Conservation (phyloP, 106 monocot species). For the Dioscorea dumetorum region DNA sequence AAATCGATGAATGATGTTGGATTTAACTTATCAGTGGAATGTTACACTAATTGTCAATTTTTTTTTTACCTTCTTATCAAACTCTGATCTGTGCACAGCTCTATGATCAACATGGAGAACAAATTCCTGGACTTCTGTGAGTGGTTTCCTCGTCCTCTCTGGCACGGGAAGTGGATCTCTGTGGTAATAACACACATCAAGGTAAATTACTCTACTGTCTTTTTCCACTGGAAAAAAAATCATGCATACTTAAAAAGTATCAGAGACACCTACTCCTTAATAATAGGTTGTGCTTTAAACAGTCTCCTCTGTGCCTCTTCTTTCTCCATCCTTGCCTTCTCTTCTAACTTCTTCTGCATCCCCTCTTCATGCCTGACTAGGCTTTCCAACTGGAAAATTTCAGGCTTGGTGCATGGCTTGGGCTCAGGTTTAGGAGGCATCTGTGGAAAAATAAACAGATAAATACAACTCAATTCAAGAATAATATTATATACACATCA, state of each 20-base stretch:
- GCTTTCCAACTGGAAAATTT: constrained; percentile 75
- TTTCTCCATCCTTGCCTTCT: constrained; percentile 56
- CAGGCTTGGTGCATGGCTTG: constrained; percentile 73
- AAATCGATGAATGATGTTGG: not conserved
- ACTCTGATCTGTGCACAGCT: constrained; percentile 73
- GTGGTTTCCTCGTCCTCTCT: constrained; percentile 73
- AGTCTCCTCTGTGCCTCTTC: constrained; percentile 62
- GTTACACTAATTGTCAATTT: not conserved
- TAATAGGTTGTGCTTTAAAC: constrained; percentile 71
- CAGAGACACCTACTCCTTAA: constrained; percentile 28
- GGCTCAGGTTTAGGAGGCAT: constrained; percentile 92
- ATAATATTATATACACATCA: too few relatives aligned
- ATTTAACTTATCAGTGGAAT: not conserved
- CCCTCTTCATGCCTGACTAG: constrained; percentile 74
- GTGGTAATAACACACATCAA: not conserved
- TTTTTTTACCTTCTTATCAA: constrained; percentile 64
- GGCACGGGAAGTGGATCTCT: constrained; percentile 83
- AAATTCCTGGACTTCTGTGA: constrained; percentile 82
- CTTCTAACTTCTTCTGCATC: constrained; percentile 50
- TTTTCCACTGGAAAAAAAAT: not conserved
- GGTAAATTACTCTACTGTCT: not conserved
- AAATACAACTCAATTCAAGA: not conserved
- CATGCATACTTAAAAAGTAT: too few relatives aligned
- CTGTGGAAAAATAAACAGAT: constrained; percentile 16
- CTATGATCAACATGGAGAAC: constrained; percentile 73